Evolutionary conservation across 1,284 basidiomycete genomes (phyloP).

Genomic region (Pseudozyma hubeiensis): DNA sequence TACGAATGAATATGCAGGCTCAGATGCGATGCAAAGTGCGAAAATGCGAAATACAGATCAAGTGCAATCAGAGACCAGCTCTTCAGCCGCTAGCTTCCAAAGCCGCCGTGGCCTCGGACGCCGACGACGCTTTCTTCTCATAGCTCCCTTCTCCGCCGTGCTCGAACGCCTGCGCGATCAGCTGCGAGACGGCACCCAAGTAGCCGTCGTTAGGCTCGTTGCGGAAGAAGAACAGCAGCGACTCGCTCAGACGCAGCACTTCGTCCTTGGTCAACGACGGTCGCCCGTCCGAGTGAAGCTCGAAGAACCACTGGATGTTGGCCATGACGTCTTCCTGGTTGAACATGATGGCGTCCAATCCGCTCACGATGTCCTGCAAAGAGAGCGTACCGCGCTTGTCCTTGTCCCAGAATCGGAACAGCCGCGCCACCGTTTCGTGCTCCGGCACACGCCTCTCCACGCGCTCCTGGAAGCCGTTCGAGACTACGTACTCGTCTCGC

Average conservation of each 20-base stretch:
- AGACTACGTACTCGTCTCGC: conserved; percentile 89
- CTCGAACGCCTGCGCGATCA: conserved; percentile 63
- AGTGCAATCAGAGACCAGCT: not conserved
- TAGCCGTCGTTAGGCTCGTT: conserved; percentile 97
- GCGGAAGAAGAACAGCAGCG: conserved; percentile 87
- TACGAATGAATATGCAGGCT: conserved; percentile 19
- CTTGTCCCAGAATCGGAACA: conserved; percentile 64
- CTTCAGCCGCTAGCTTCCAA: conserved; percentile 10
- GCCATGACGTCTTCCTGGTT: conserved; percentile 83
- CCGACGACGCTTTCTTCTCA: conserved; percentile 35
- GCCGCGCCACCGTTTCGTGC: conserved; percentile 54
- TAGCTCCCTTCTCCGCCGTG: conserved; percentile 52
- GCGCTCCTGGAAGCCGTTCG: conserved; percentile 67
- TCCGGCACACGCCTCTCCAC: conserved; percentile 66
- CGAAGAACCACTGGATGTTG: conserved; percentile 98
- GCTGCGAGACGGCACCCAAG: conserved; percentile 73
- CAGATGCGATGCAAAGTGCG: conserved; percentile 13
- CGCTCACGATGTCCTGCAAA: conserved; percentile 82
- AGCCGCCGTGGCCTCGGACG: conserved; percentile 1
- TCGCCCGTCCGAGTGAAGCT: conserved; percentile 87
- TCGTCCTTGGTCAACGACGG: conserved; percentile 95
- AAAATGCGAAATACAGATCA: not conserved
- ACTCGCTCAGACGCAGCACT: conserved; percentile 88
- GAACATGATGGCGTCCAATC: conserved; percentile 90
- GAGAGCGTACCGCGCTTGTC: conserved; percentile 62